Evolutionary conservation across 176 grass and related monocot genomes (phyloP), one percentile per base, ranked within the genome.

Genomic region (Neostapfia colusana): DNA sequence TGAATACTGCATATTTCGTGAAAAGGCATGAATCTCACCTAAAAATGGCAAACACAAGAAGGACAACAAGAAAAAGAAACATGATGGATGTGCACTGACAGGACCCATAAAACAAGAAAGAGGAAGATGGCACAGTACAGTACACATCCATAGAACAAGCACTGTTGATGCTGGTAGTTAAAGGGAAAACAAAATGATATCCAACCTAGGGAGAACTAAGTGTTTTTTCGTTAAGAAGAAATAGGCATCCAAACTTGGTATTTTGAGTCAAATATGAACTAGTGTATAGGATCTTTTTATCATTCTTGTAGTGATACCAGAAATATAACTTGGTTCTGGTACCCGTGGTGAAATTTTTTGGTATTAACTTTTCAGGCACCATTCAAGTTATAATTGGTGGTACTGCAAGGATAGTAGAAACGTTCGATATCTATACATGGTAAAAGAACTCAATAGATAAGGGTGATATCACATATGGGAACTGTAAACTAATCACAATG

Each of bases 41-140:
- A 55, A 65, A 82, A 64, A 84, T 43, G 14, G 13, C 0, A 41
- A 63, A 78, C 7, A 1, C 1, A 26, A 17, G 14, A 54, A 65
- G 44, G 64, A 8, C 7, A 23, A 21, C 49, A 65, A 17, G 10
- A 65, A 85, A 65, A 34, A 24, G 54, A 34, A 77, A 20, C 10
- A 37, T 20, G 17, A 20, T 51, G 48, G 17, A 20, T 51, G 45
- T 20, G 17, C 7, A 63, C 21, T 63, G n/a, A 41, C 24, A 43
- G 35, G 18, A 10, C 37, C 17, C 41, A 61, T 68, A 0, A 0
- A 42, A 63, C 18, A 80, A 85, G 58, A 51, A 69, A 79, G 35
- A 62, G 36, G 27, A 79, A 73, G 18, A 31, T 79, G 70, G n/a
- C n/a, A n/a, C n/a, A 44, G 3, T n/a, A 73, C 34, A 13, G 56